A percentile compares a stretch with the other conserved stretches of the same genome.
phyloP scores from a whole-genome alignment of 2,329 filamentous ascomycete species.

The Neurospora sp. region DNA sequence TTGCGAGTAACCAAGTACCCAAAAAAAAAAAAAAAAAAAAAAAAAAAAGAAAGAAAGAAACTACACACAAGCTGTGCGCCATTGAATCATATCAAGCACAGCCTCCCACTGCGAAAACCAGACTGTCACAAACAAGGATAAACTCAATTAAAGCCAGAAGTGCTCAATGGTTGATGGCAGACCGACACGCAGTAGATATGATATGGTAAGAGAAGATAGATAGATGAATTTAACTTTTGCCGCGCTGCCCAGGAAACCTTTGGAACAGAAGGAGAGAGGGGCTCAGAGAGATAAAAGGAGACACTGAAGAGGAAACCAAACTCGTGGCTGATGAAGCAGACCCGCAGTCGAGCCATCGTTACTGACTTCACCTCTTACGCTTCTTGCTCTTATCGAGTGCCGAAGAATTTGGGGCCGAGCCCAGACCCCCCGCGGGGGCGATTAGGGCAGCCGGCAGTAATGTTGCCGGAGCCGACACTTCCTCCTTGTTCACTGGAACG shows the following conservation, averaged over 20 bases:
- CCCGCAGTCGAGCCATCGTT: neutral
- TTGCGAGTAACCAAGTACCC: neutral
- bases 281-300: neutral
- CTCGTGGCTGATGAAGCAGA: neutral
- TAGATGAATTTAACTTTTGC: neutral
- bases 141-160: neutral
- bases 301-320: neutral
- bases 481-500: constrained; percentile 41
- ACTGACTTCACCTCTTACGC: constrained; percentile 41
- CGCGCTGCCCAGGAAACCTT: neutral
- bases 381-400: constrained; percentile 48
- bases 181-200: neutral
- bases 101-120: neutral
- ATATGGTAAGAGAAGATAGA: neutral
- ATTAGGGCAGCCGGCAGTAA: constrained; percentile 25
- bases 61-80: neutral
- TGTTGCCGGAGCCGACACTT: constrained; percentile 27
- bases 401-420: neutral
- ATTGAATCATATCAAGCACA: neutral
- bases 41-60: neutral
- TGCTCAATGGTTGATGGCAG: neutral
- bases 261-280: neutral
- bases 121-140: neutral
- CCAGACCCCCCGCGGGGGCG: constrained; percentile 18
- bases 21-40: neutral